Evolutionary conservation across 441 rosid species (phyloP), one percentile per base, ranked within the genome.

Genomic region (Gossypium lobatum): DNA sequence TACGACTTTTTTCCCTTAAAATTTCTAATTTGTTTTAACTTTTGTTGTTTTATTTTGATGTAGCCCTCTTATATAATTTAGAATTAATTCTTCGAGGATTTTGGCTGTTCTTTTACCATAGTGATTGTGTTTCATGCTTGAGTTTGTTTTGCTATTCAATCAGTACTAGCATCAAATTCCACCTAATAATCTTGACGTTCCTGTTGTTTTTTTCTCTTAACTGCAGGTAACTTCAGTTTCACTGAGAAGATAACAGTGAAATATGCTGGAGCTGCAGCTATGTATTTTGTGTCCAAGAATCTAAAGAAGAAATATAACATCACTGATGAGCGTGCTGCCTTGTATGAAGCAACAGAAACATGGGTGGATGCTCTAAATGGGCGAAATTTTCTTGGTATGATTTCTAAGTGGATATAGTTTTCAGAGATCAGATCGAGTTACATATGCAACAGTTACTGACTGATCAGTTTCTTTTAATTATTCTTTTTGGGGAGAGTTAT

Each of bases 181-280:
- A 9, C 58, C 42, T 37, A 18, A 50, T 67, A 11, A 34, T 52
- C 46, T 59, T 42, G 80, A 71, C 77, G 68, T 64, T 67, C 64
- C 10, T 73, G 66, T 13, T n/a, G 61, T 53, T 45, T 20, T 75
- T 37, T 67, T 60, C 34, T 62, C 63, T 17, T 65, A 46, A 71
- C 69, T 73, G 50, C 85, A 81, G 85, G 83, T 60, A 78, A 84
- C 55, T 84, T 84, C 45, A 74, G 82, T 77, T 80, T 73, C 58
- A 68, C 82, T 0, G 78, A 84, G 73, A 72, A 74, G 77, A 54
- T 84, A 25, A 64, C 80, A 3, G 85, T 74, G 45, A 84, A 84
- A 23, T 84, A 82, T 71, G 85, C 85, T 68, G 82, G 87, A 81
- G 85, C 87, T 20, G 87, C 82, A 26, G 85, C 82, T 1, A 84